Evolutionary conservation across 75 land plant species (phyloP).

Genomic region (Adiantum capillusveneris): DNA sequence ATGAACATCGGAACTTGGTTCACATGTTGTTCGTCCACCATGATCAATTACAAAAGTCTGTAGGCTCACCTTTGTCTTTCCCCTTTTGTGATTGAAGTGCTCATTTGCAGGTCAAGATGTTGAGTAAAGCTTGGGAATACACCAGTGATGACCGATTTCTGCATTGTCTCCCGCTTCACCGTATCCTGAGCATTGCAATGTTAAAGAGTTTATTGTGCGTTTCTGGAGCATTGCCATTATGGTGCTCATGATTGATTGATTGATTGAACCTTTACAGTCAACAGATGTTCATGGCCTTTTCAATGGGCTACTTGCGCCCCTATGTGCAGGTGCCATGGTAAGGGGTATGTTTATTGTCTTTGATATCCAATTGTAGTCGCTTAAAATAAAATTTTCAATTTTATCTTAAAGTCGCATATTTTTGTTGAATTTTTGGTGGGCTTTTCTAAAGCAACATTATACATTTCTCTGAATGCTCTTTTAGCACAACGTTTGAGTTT

Average conservation of each 20-base stretch:
- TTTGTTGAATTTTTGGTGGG: too few relatives aligned
- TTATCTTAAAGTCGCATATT: too few relatives aligned
- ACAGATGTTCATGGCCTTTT: constrained; percentile 97
- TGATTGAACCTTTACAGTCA: constrained; percentile 43
- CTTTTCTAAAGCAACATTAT: too few relatives aligned
- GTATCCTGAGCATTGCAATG: constrained; percentile 88
- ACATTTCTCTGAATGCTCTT: too few relatives aligned
- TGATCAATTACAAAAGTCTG: too few relatives aligned
- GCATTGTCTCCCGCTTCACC: constrained; percentile 92
- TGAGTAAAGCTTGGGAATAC: constrained; percentile 89
- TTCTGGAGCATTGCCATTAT: background rate
- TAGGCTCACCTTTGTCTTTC: too few relatives aligned
- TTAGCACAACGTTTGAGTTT: too few relatives aligned
- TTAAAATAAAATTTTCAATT: too few relatives aligned
- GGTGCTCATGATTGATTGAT: background rate
- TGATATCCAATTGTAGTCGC: too few relatives aligned
- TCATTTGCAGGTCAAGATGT: constrained; percentile 80
- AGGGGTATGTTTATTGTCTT: background rate
- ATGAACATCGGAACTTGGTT: too few relatives aligned
- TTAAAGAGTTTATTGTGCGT: background rate
- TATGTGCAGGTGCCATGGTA: constrained; percentile 74
- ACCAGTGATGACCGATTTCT: constrained; percentile 68
- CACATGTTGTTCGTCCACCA: too few relatives aligned
- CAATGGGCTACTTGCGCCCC: constrained; percentile 90
- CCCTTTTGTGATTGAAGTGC: too few relatives aligned